Evolutionary conservation across 2,329 filamentous ascomycete species (phyloP), one percentile per base, ranked within the genome.

Genomic region (Corynespora cassiicola): DNA sequence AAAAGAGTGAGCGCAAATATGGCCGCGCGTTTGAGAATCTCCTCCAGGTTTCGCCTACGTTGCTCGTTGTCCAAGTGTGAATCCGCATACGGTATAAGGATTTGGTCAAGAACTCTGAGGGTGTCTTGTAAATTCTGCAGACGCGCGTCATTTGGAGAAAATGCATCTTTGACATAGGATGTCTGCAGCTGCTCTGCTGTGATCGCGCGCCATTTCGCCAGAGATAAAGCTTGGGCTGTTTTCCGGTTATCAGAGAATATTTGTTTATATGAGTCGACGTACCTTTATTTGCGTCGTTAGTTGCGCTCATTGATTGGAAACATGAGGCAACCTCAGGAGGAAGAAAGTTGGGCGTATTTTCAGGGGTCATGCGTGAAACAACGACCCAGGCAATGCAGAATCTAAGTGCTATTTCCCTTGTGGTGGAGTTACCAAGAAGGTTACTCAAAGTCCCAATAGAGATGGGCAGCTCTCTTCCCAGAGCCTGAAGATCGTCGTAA

Each of bases 1-100:
- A 70, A 69, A 3, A 69, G 41, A 1, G 59, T 54, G 30, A 62
- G 67, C n/a, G 61, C 64, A 30, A 66, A 65, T 3, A 47, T 43
- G 1, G 63, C 63, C 3, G 58, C 56, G 4, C 63, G 56, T 31
- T 64, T 65, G n/a, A 68, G 35, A 1, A 70, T 55, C 36, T 65
- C 62, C 12, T 65, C 58, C 7, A 70, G 37, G 29, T 70, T 68
- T 2, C 43, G 47, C 11, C 47, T 53, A 4, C 65, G 50, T 18
- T 61, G 43, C n/a, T 38, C 43, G 6, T 61, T 54, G 18, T 65
- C 50, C 41, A 61, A 50, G 3, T 52, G 54, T 18, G 47, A 47
- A 32, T 63, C 54, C 12, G 49, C 45, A 27, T 52, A 67, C 7
- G 59, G 61, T 12, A 39, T 45, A 5, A 69, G 47, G 11, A 68